phyloP scores from a whole-genome alignment of 2,329 filamentous ascomycete genomes.

The Parastagonospora nodorum region DNA sequence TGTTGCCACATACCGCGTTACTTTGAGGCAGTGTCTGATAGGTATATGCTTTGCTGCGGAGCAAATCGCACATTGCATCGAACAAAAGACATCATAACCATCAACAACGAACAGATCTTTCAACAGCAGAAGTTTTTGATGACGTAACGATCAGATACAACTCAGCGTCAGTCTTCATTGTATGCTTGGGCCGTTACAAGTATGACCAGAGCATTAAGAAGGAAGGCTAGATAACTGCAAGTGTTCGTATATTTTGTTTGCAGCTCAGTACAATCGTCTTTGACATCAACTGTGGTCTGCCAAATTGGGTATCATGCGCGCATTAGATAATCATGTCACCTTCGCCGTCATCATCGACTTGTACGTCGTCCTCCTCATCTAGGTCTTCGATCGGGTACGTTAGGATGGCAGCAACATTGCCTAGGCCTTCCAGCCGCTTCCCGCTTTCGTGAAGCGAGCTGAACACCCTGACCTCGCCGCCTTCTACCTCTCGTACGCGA shows the following conservation, averaged over 20 bases:
- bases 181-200: too few relatives aligned
- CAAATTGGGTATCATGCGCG: conserved; percentile 2
- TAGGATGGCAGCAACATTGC: conserved; percentile 85
- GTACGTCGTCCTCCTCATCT: conserved; percentile 65
- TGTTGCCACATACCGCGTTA: too few relatives aligned
- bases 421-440: conserved; percentile 78
- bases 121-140: too few relatives aligned
- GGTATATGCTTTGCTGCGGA: too few relatives aligned
- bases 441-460: conserved; percentile 96
- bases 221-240: too few relatives aligned
- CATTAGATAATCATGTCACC: conserved; percentile 36
- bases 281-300: background rate
- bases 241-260: background rate
- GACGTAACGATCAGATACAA: too few relatives aligned
- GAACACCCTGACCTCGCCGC: conserved; percentile 85
- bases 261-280: background rate
- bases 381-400: conserved; percentile 86
- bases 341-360: conserved; percentile 20
- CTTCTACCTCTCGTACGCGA: conserved; percentile 77
- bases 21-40: too few relatives aligned
- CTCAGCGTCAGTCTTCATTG: too few relatives aligned
- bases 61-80: too few relatives aligned
- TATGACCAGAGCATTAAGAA: too few relatives aligned
- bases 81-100: too few relatives aligned
- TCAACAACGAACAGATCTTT: too few relatives aligned